These are phyloP conservation scores for Staphylotrichum tortipilum DNA, from an alignment of 495 filamentous ascomycete genomes.

Conservation along the genomic window DNA sequence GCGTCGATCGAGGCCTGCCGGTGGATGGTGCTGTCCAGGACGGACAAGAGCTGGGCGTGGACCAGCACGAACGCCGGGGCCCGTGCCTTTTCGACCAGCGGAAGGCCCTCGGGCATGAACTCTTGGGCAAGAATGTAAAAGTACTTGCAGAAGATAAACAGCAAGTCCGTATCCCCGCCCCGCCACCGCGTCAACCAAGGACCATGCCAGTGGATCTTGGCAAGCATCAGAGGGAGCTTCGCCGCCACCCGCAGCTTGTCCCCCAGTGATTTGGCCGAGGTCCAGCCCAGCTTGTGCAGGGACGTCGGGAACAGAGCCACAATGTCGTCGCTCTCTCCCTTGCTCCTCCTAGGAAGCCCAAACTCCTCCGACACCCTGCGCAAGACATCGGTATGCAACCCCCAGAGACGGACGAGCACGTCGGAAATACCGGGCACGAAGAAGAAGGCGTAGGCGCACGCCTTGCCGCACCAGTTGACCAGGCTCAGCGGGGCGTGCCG, in stretches of 20 bases:
- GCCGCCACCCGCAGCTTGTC: constrained; percentile 60
- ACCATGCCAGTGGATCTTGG: constrained; percentile 74
- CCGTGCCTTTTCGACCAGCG: constrained; percentile 54
- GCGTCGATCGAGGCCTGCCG: constrained; percentile 50
- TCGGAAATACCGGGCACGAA: constrained; percentile 88
- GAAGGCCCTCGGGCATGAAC: constrained; percentile 57
- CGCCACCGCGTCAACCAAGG: constrained; percentile 82
- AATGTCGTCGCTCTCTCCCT: constrained; percentile 49
- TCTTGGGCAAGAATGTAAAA: constrained; percentile 77
- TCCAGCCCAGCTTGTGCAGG: constrained; percentile 64
- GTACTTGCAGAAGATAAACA: constrained; percentile 90
- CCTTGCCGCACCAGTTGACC: constrained; percentile 89
- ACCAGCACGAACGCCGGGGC: constrained; percentile 77
- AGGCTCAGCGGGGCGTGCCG: constrained; percentile 84
- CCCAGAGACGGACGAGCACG: constrained; percentile 77
- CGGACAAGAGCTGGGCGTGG: constrained; percentile 73
- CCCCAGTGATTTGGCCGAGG: constrained; percentile 52
- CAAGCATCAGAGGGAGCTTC: constrained; percentile 57
- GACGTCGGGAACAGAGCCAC: constrained; percentile 62
- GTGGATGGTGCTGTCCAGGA: constrained; percentile 81
- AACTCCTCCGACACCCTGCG: constrained; percentile 63
- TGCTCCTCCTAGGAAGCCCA: constrained; percentile 39
- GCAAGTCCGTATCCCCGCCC: constrained; percentile 83
- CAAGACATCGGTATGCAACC: constrained; percentile 53
- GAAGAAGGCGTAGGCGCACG: constrained; percentile 91